Evolutionary conservation across 768 basidiomycete genomes (phyloP).

Genomic region (Coprinopsis strossmayeri): DNA sequence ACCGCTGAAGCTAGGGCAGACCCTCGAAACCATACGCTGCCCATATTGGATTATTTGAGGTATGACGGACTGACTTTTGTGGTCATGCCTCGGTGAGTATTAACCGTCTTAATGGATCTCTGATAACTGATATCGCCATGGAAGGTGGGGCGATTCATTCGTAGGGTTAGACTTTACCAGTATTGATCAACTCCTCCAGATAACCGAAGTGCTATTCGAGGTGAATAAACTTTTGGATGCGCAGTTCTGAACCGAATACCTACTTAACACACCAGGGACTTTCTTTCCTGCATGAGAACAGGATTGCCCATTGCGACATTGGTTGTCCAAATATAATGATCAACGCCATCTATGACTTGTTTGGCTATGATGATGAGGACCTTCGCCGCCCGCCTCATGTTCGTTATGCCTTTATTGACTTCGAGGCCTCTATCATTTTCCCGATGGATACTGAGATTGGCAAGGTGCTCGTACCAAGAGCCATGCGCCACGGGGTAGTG

Average conservation of each 20-base stretch:
- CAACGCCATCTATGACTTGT: not conserved
- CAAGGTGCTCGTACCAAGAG: not conserved
- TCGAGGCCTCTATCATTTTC: slow-evolving; percentile 11
- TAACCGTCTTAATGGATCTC: too few relatives aligned
- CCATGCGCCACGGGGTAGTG: not conserved
- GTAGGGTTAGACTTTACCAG: not conserved
- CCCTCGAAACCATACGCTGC: too few relatives aligned
- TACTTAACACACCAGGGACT: not conserved
- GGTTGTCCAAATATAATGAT: not conserved
- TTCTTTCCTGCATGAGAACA: slow-evolving; percentile 3
- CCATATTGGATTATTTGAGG: too few relatives aligned
- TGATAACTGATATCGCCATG: too few relatives aligned
- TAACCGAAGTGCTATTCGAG: not conserved
- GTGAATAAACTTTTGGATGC: not conserved
- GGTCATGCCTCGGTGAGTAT: too few relatives aligned
- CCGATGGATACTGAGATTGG: slow-evolving; percentile 6
- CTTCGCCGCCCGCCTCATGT: not conserved
- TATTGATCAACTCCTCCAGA: not conserved
- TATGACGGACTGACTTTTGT: too few relatives aligned
- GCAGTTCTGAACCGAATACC: not conserved
- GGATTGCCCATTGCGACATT: slow-evolving; percentile 5
- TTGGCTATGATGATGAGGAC: not conserved
- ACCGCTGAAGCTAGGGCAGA: too few relatives aligned
- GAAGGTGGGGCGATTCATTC: too few relatives aligned
- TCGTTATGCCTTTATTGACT: slow-evolving; percentile 14